phyloP scores from a whole-genome alignment of 1,139 yeast genomes.

The Hyphopichia pseudoburtonii region DNA sequence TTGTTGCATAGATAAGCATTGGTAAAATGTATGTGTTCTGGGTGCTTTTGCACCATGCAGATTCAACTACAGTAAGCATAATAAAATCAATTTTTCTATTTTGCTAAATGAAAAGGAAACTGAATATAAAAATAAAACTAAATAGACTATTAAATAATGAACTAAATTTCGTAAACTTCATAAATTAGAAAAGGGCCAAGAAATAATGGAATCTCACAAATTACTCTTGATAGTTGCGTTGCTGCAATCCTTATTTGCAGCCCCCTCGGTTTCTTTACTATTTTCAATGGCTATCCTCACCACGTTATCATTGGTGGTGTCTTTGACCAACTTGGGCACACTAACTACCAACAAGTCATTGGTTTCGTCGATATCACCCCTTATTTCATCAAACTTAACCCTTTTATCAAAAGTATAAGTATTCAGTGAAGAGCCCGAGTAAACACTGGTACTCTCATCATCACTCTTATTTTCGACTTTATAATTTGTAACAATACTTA shows the following conservation, averaged over 20 bases:
- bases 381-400: slow-evolving; percentile 21
- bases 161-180: neutral
- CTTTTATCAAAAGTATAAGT: slow-evolving; percentile 23
- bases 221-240: neutral
- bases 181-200: neutral
- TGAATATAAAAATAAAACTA: neutral
- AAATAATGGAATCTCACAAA: neutral
- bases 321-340: slow-evolving; percentile 22
- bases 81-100: no score
- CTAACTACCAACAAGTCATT: slow-evolving; percentile 16
- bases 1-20: no score
- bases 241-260: no score
- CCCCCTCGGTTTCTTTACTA: neutral
- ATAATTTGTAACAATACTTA: slow-evolving; percentile 18
- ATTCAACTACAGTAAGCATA: no score
- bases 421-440: slow-evolving; percentile 19
- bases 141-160: neutral
- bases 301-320: slow-evolving; percentile 19
- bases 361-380: slow-evolving; percentile 20
- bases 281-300: slow-evolving; percentile 6
- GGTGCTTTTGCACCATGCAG: no score
- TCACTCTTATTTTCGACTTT: slow-evolving; percentile 11
- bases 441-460: slow-evolving; percentile 16
- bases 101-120: no score
- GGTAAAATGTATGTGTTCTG: no score